Conservation (phyloP, 192 early-diverging fungal species). For the Glomus cerebriforme region DNA sequence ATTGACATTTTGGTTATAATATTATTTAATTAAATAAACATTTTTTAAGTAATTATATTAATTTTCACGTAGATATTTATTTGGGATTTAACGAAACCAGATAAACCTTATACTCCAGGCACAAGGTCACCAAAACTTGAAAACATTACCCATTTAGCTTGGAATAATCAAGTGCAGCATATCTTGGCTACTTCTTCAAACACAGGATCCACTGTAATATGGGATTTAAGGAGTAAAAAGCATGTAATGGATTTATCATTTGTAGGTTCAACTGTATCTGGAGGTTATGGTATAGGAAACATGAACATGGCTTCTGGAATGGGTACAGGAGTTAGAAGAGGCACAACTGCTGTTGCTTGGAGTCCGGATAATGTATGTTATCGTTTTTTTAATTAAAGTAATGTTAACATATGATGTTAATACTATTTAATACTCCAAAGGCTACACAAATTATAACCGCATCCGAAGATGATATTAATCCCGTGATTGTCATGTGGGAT, state of each 20-base stretch:
- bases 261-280: slow-evolving; percentile 46
- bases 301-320: slow-evolving; percentile 43
- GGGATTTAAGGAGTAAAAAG: slow-evolving; percentile 88
- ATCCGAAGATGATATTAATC: slow-evolving; percentile 88
- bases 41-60: neutral
- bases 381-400: neutral
- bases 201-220: slow-evolving; percentile 92
- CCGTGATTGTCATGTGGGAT: slow-evolving; percentile 92
- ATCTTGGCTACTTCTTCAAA: slow-evolving; percentile 91
- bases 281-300: slow-evolving; percentile 46
- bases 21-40: neutral
- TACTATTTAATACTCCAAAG: slow-evolving; percentile 38
- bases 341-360: slow-evolving; percentile 86
- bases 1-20: neutral
- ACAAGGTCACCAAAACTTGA: slow-evolving; percentile 81
- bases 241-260: slow-evolving; percentile 81
- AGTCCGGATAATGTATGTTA: slow-evolving; percentile 77
- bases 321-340: slow-evolving; percentile 62
- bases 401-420: neutral
- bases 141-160: slow-evolving; percentile 84
- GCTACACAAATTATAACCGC: slow-evolving; percentile 93
- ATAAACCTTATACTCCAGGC: slow-evolving; percentile 89
- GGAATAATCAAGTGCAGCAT: slow-evolving; percentile 91
- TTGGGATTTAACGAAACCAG: slow-evolving; percentile 91
- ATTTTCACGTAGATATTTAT: slow-evolving; percentile 70